Conservation (phyloP, 2,329 filamentous ascomycete genomes). For the Microcyclosporella mali region DNA sequence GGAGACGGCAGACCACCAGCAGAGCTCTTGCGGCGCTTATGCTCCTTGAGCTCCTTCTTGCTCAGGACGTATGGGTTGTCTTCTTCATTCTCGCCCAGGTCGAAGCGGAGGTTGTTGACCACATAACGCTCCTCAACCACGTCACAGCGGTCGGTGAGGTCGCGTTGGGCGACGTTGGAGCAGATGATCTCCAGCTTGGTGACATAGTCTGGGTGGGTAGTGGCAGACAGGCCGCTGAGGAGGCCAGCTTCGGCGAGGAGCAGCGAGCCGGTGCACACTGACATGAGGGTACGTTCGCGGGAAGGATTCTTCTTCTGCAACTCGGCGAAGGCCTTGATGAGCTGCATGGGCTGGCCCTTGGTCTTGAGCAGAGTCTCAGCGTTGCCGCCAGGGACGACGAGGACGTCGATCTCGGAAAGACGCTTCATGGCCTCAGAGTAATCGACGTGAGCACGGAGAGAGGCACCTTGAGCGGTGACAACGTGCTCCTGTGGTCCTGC, state of each 20-base stretch:
- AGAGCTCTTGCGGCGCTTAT: slow-evolving; percentile 36
- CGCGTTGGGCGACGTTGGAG: slow-evolving; percentile 63
- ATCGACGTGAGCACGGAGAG: slow-evolving; percentile 67
- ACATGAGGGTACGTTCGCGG: slow-evolving; percentile 74
- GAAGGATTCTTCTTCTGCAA: slow-evolving; percentile 71
- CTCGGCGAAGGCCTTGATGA: slow-evolving; percentile 72
- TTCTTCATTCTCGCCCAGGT: slow-evolving; percentile 68
- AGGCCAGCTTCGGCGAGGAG: slow-evolving; percentile 71
- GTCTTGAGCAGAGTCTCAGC: slow-evolving; percentile 58
- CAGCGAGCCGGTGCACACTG: slow-evolving; percentile 72
- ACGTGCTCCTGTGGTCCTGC: slow-evolving; percentile 43
- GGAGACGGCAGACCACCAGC: slow-evolving; percentile 36
- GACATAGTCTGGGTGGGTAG: slow-evolving; percentile 73
- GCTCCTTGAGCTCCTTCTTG: slow-evolving; percentile 53
- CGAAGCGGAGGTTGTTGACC: slow-evolving; percentile 85
- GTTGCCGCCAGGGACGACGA: slow-evolving; percentile 71
- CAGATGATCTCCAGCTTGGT: slow-evolving; percentile 77
- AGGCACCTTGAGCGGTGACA: slow-evolving; percentile 56
- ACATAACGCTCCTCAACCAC: slow-evolving; percentile 81
- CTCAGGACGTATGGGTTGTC: slow-evolving; percentile 77
- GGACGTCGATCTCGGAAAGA: slow-evolving; percentile 70
- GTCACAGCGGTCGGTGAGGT: slow-evolving; percentile 70
- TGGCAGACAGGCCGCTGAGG: slow-evolving; percentile 71
- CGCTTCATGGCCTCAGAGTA: slow-evolving; percentile 70
- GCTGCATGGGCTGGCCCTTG: slow-evolving; percentile 59